Evolutionary conservation across 2,329 filamentous ascomycete species (phyloP), one percentile per base, ranked within the genome.

Genomic region (Pyrenochaeta sp.): DNA sequence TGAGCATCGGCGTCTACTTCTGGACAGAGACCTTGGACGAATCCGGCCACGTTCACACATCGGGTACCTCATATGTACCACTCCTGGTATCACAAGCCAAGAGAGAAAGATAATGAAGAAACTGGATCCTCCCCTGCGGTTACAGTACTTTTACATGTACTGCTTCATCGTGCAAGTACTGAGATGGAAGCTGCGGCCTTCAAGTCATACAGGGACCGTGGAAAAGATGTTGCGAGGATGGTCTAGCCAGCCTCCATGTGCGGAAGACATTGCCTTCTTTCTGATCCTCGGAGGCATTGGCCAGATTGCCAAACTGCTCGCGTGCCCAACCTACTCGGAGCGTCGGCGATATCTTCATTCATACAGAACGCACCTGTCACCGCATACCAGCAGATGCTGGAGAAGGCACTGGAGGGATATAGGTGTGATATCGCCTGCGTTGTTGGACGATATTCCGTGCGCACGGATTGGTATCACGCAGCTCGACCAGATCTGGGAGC

Each of bases 111-210:
- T 75, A 24, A 59, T 77, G 55, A 70, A 63, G 55, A 68, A 61
- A 30, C 64, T 76, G 45, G 74, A 77, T 19, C 65, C 66, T 37
- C 69, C 68, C 13, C 51, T 76, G 55, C 69, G 74, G n/a, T 48
- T 77, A 52, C 73, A 75, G 54, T 77, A 71, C 61, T 76, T 72
- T 54, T 75, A 73, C 64, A 76, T 74, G 72, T 77, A 76, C 59
- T 73, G 68, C 66, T 76, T 77, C 59, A 69, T 77, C 22, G 55
- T 77, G 44, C 73, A 75, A 60, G 72, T 75, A 7, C 54, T 77
- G 47, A 65, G 65, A 50, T 64, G 69, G 24, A 75, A 73, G 58
- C 57, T 76, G 54, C 71, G 71, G 6, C 72, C 74, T 40, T 67
- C 70, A 1, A 68, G 65, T 42, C 69, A 68, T 43, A 64, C 69